phyloP scores from a whole-genome alignment of 2,329 filamentous ascomycete species.

The Aspergillus sergii region DNA sequence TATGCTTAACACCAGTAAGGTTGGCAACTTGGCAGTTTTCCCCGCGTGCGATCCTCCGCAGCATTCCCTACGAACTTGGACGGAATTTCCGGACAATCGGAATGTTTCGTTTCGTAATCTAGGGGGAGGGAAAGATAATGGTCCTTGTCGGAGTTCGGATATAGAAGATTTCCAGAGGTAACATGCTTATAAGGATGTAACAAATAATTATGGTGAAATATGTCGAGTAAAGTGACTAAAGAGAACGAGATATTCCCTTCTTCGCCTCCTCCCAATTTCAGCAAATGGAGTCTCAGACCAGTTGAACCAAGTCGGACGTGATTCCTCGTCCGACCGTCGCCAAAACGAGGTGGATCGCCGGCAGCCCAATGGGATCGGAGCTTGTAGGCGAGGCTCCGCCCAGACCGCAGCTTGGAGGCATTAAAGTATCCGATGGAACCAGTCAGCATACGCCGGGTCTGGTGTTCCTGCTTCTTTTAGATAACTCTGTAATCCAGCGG shows the following conservation, averaged over 20 bases:
- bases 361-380: conserved; percentile 17
- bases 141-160: neutral
- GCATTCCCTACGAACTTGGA: neutral
- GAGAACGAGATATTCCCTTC: neutral
- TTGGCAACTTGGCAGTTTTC: conserved; percentile 33
- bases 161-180: neutral
- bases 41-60: conserved; percentile 24
- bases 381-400: conserved; percentile 23
- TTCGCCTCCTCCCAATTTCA: neutral
- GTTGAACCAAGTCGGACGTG: conserved; percentile 8
- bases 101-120: neutral
- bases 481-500: neutral
- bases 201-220: neutral
- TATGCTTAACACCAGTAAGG: conserved; percentile 45
- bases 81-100: neutral
- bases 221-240: neutral
- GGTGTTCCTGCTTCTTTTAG: conserved; percentile 8
- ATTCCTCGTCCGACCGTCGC: conserved; percentile 12
- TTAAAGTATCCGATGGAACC: conserved; percentile 22
- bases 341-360: conserved; percentile 21
- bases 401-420: conserved; percentile 26
- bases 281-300: conserved; percentile 10
- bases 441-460: conserved; percentile 6
- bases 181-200: neutral
- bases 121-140: neutral